These are phyloP conservation scores for Tetrahymena thermophila DNA, from an alignment of 73 alveolate species.

Conservation along the genomic window DNA sequence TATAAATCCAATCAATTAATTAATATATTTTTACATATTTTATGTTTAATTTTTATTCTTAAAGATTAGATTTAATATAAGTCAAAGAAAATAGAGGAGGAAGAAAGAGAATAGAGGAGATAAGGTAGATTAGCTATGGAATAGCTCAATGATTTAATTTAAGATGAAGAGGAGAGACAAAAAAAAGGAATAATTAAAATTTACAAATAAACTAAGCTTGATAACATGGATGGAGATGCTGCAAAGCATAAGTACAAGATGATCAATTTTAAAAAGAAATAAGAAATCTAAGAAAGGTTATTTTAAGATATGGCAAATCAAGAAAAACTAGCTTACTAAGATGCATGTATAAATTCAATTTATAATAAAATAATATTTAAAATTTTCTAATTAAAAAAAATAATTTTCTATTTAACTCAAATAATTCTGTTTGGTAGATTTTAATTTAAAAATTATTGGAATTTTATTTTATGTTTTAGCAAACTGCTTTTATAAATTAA, in stretches of 20 bases:
- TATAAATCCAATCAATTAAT: too few species aligned
- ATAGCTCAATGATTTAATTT: neutral
- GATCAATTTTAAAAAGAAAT: neutral
- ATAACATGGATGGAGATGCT: neutral
- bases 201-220: neutral
- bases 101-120: neutral
- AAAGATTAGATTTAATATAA: neutral
- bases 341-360: neutral
- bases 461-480: too few species aligned
- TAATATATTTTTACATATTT: neutral
- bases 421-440: too few species aligned
- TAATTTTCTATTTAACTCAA: too few species aligned
- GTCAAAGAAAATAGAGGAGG: neutral
- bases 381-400: too few species aligned
- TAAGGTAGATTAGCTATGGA: neutral
- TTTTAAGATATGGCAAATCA: neutral
- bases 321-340: neutral
- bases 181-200: neutral
- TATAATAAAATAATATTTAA: too few species aligned
- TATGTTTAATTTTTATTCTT: neutral
- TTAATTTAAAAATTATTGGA: too few species aligned
- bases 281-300: neutral
- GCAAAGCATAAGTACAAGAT: neutral
- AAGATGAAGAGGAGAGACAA: neutral
- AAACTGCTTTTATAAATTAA: too few species aligned